Percentiles rank a stretch among this genome's conserved stretches.
Evolutionary conservation across 2,329 filamentous ascomycete genomes (phyloP).

Genomic region (Hypoxylon sp.): DNA sequence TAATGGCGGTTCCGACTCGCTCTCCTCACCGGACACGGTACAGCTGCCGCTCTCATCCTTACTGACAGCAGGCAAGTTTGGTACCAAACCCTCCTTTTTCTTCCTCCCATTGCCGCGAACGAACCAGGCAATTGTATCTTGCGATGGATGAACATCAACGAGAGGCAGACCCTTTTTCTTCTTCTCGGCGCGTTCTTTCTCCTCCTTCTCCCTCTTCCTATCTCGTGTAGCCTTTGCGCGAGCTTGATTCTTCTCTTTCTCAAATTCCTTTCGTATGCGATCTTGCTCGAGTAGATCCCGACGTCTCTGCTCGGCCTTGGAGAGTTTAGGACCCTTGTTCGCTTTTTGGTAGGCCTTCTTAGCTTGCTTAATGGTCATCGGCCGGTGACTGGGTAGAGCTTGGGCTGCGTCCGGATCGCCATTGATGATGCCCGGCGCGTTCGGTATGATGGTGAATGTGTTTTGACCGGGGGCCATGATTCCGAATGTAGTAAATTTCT

Average conservation of each 20-base stretch:
- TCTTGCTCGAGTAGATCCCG: conserved; percentile 59
- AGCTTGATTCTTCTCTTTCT: conserved; percentile 57
- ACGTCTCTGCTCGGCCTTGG: conserved; percentile 54
- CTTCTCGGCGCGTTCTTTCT: conserved; percentile 58
- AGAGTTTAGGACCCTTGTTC: conserved; percentile 53
- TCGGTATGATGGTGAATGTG: conserved; percentile 49
- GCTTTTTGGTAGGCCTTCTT: conserved; percentile 56
- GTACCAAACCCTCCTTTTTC: conserved; percentile 13
- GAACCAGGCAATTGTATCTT: conserved; percentile 65
- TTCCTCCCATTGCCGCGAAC: conserved; percentile 45
- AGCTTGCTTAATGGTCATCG: conserved; percentile 60
- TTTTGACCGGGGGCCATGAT: conserved; percentile 50
- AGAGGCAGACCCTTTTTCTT: conserved; percentile 62
- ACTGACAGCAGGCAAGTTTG: not conserved
- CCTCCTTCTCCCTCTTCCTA: conserved; percentile 64
- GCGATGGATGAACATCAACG: conserved; percentile 63
- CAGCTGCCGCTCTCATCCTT: conserved; percentile 15
- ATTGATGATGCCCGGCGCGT: conserved; percentile 42
- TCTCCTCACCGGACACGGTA: conserved; percentile 20
- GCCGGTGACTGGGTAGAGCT: conserved; percentile 43
- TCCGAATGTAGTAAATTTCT: not conserved
- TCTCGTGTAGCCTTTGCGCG: conserved; percentile 61
- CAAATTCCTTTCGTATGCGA: conserved; percentile 61
- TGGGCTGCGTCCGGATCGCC: conserved; percentile 23
- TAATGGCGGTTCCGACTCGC: conserved; percentile 24